Evolutionary conservation across 2,329 filamentous ascomycete genomes (phyloP).

Genomic region (Trichoderma gracile): DNA sequence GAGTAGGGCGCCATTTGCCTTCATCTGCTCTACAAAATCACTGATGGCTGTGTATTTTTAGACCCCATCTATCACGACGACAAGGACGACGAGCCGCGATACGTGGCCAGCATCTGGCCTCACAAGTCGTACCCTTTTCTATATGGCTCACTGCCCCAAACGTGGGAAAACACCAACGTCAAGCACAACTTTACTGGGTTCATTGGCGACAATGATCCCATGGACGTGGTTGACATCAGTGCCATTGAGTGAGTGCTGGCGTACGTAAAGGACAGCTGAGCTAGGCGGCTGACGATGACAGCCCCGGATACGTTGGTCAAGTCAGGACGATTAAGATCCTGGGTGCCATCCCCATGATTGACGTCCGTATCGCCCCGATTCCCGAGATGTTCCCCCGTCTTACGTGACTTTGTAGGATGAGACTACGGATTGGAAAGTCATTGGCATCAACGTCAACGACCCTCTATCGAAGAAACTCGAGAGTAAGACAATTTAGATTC

Average conservation of each 20-base stretch:
- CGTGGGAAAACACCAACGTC: conserved; percentile 47
- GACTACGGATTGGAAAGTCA: conserved; percentile 46
- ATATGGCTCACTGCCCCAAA: conserved; percentile 48
- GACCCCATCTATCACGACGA: conserved; percentile 47
- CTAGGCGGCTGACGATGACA: background rate
- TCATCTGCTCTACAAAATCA: background rate
- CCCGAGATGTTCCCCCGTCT: background rate
- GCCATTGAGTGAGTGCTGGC: conserved; percentile 34
- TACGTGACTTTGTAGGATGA: conserved; percentile 8
- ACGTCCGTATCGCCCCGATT: conserved; percentile 32
- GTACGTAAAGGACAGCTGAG: background rate
- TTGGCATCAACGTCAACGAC: conserved; percentile 43
- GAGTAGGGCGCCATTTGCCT: no score
- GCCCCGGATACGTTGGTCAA: conserved; percentile 40
- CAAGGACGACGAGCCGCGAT: conserved; percentile 40
- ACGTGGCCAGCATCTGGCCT: conserved; percentile 46
- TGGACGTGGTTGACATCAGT: conserved; percentile 45
- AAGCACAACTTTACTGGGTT: conserved; percentile 42
- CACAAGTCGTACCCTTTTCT: conserved; percentile 47
- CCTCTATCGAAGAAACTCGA: conserved; percentile 40
- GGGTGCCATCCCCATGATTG: conserved; percentile 43
- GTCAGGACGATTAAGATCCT: conserved; percentile 47
- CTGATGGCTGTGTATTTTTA: conserved; percentile 14
- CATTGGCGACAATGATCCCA: conserved; percentile 45
- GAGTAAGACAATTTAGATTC: conserved; percentile 33